Base-by-base conservation (phyloP, 768 basidiomycete genomes). In the Leccinum subtestaceum region DNA sequence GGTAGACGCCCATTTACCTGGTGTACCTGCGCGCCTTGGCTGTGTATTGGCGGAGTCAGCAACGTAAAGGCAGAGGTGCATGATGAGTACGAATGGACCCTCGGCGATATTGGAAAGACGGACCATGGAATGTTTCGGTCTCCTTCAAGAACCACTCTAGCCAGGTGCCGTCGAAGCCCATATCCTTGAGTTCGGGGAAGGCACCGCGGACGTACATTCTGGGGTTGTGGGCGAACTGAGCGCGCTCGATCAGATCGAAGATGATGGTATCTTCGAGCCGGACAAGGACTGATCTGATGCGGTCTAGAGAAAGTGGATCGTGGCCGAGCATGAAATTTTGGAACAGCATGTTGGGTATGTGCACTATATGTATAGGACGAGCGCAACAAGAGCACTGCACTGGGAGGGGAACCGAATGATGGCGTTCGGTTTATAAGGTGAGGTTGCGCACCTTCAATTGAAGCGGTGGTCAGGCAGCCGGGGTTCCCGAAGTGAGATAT, bases 231-330 rank as follows among this genome's bases (percentile, higher is more conserved):
- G 93, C 93, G 69, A 98, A 99, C 71, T 98, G 96, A 0, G 95
- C 96, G 17, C 97, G 85, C 72, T 99, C 97, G 67, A 99, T 99
- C 57, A 98, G 82, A 52, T 84, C 87, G 73, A 99, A 99, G 74
- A 98, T 98, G 78, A 99, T 98, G 21, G 96, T 99, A 67, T 99
- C 97, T 71, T 99, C 97, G 23, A 99, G 84, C 27, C 97, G 84
- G 62, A 81, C 86, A 15, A 99, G 80, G 50, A 95, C 89, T 21
- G 86, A 85, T 57, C 97, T 81, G 66, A 99, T 98, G 60, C 85
- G 81, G 50, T 94, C 89, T n/a, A 96, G 78, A 19, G 89, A 91
- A 13, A 98, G 82, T 2, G 95, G 92, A 70, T 95, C 88, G 31
- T 77, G 71, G 38, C 80, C 80, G 62, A 84, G 78, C 74, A 84